A percentile compares a stretch with the other conserved stretches of the same genome.
Conservation (phyloP, 352 stramenopile species). For the Phytophthora uliginosa region DNA sequence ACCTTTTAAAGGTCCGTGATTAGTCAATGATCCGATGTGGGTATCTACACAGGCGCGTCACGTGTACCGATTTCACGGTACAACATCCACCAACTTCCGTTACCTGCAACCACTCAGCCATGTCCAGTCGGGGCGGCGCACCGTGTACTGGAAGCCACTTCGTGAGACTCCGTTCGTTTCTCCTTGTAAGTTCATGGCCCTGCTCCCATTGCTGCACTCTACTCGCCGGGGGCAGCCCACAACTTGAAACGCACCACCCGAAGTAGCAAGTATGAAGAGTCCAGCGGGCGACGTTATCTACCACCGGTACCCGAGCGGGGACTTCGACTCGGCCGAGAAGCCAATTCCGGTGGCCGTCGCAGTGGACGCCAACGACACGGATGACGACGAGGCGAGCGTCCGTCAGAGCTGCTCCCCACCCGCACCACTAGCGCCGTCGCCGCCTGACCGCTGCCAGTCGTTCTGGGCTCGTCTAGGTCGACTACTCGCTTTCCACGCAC, state of each 20-base stretch:
- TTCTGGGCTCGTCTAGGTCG: conserved; percentile 4
- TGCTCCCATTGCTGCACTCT: not conserved
- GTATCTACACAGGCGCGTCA: conserved; percentile 7
- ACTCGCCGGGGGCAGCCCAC: not conserved
- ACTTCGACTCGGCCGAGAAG: conserved; percentile 33
- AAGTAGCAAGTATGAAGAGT: conserved; percentile 25
- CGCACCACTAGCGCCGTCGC: conserved; percentile 3
- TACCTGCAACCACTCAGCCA: not conserved
- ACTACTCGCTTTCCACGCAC: conserved; percentile 36
- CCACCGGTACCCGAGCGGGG: conserved; percentile 33
- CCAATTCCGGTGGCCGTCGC: conserved; percentile 28
- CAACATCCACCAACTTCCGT: conserved; percentile 24
- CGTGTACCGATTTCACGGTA: not conserved
- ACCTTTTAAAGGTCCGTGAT: not conserved
- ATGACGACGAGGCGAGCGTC: conserved; percentile 2
- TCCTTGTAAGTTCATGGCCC: conserved; percentile 9
- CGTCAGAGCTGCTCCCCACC: not conserved
- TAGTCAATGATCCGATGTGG: not conserved
- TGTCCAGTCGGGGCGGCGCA: conserved; percentile 15
- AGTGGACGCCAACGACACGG: not conserved
- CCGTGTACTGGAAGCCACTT: conserved; percentile 1
- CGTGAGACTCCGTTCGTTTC: conserved; percentile 22
- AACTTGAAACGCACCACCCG: conserved; percentile 13
- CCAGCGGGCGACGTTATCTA: conserved; percentile 38
- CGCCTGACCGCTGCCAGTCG: not conserved